Conservation (phyloP, 2,329 filamentous ascomycete genomes). For the Exophiala spinifera region DNA sequence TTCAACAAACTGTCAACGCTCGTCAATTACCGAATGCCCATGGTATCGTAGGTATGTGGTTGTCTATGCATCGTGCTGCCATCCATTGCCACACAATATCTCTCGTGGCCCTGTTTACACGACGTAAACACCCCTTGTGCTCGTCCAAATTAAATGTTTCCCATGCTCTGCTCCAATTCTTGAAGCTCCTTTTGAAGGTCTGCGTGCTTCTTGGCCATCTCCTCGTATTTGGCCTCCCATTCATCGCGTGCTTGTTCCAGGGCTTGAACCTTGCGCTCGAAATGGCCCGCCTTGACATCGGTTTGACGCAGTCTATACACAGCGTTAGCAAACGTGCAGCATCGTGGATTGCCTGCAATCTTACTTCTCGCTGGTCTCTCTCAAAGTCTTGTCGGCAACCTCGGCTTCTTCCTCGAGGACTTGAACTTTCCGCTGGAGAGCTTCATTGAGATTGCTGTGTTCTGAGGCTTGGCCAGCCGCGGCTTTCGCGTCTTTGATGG, state of each 20-base stretch:
- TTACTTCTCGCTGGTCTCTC: slow-evolving; percentile 98
- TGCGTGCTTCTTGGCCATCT: slow-evolving; percentile 88
- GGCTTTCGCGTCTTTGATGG: slow-evolving; percentile 83
- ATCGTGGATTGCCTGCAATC: slow-evolving; percentile 36
- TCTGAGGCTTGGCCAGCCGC: slow-evolving; percentile 76
- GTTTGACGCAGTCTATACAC: slow-evolving; percentile 83
- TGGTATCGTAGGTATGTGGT: slow-evolving; percentile 26
- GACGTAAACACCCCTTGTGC: slow-evolving; percentile 14
- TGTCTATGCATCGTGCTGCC: slow-evolving; percentile 21
- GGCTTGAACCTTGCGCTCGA: slow-evolving; percentile 98
- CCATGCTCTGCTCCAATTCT: slow-evolving; percentile 85
- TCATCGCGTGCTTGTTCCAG: slow-evolving; percentile 87
- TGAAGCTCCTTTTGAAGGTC: slow-evolving; percentile 84
- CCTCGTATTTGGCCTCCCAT: slow-evolving; percentile 98
- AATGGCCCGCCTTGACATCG: slow-evolving; percentile 98
- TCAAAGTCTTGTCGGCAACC: slow-evolving; percentile 90
- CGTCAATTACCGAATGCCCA: slow-evolving; percentile 23
- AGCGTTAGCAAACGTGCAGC: background rate
- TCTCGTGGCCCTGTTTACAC: slow-evolving; percentile 24
- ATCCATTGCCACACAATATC: slow-evolving; percentile 21
- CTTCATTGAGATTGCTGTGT: slow-evolving; percentile 86
- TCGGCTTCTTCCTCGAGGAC: slow-evolving; percentile 97
- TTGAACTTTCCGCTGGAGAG: slow-evolving; percentile 86
- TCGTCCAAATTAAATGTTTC: slow-evolving; percentile 68
- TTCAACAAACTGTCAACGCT: slow-evolving; percentile 21